Base-by-base conservation (phyloP, 2,329 filamentous ascomycete species). In the Aureobasidium pullulans region DNA sequence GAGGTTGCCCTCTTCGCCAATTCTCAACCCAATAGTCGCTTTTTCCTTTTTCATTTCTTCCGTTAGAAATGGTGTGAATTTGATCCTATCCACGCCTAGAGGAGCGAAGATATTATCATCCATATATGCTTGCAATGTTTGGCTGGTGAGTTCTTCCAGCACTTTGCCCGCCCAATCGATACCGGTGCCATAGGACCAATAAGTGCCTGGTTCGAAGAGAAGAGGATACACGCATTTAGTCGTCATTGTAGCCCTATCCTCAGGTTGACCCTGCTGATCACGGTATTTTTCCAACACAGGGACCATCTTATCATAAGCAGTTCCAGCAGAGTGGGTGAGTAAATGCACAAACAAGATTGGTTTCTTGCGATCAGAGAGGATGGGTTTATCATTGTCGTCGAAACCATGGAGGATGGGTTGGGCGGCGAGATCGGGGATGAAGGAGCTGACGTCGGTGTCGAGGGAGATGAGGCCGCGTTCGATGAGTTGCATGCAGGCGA, bases 401-500 rank as follows among this genome's bases (percentile, higher is more conserved):
- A 79, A 81, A 2, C 76, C 77, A 0, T 71, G 75, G 3, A 85
- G 63, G 28, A 85, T 72, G 9, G 77, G 69, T 60, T 80, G 76
- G 1, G 67, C 67, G 0, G 72, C 73, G 0, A 85, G 71, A 34
- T 81, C 79, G 0, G 81, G 82, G 1, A 78, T 69, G 2, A 81
- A 50, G 0, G 64, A 39, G 0, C 73, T 71, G 0, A 84, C 64
- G 57, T 82, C 77, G 2, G 74, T 75, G 8, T 77, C 73, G 0
- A 84, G 70, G 1, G 66, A 66, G 0, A 84, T 64, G 0, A 78
- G 67, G 0, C 79, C 80, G 6, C 77, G 73, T 37, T 84, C 81
- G 1, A 84, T 79, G 47, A 79, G 76, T 60, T 83, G 79, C n/a
- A 85, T 65, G 1, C 76, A 75, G 2, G 81, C 77, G 54, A 85